Base-by-base conservation (phyloP, 1,284 basidiomycete genomes). In the Earliella scabrosa region DNA sequence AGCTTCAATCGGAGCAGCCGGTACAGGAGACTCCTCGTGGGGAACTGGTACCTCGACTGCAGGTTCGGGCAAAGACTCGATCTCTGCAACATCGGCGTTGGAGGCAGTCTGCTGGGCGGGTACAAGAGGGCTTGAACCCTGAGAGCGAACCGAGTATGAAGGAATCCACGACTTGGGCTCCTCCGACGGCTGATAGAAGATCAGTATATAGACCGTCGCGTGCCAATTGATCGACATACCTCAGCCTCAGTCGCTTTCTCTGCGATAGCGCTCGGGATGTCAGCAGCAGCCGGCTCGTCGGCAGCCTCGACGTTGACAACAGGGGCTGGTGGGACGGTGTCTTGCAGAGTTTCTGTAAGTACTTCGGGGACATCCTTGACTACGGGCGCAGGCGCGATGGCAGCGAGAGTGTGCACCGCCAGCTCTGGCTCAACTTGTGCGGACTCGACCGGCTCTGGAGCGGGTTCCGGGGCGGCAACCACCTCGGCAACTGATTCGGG, bases 71-170 rank as follows among this genome's bases (percentile, higher is more conserved):
- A 65, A 24, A 3, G 58, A 38, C 50, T 65, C 63, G 38, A 66
- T 57, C 35, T 61, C 61, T 11, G 60, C 60, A 4, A 70, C 63
- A 23, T 68, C 66, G 11, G 46, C 60, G 34, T 67, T 59, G 1
- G 56, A 43, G 18, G 58, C 58, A 14, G 63, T 56, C 18, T 63
- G 55, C n/a, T 67, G 64, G 34, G 60, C 54, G 4, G 41, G 18
- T 7, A 54, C 45, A 18, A 59, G 50, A 11, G 60, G 57, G 18
- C 57, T 62, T 16, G 57, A 56, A 13, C 60, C 60, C 27, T 62
- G 60, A 18, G 60, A 59, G 44, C 38, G 48, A 43, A 56, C 40
- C 32, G 63, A 54, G 63, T 58, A 61, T 2, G 60, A 61, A 16
- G 56, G 54, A 18, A 56, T 44, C 60, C 60, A 61, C 7, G 57